Evolutionary conservation across 768 basidiomycete genomes (phyloP), one percentile per base, ranked within the genome.

Genomic region (Auricularia cornea): DNA sequence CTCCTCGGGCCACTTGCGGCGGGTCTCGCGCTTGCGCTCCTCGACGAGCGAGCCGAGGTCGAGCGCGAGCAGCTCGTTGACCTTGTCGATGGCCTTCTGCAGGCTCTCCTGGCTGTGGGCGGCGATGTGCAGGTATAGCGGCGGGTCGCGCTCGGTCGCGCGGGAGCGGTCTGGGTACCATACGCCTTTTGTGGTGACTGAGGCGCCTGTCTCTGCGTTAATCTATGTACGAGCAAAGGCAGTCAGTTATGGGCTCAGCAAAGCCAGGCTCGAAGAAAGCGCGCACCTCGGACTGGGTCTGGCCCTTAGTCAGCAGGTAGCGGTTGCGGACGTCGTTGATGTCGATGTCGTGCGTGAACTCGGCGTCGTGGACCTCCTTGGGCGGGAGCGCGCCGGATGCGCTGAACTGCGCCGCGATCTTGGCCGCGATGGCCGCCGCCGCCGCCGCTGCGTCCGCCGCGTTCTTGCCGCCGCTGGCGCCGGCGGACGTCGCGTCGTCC

Each of bases 1-100:
- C 75, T 95, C 94, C 73, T 98, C 96, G 1, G 95, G 94, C 96
- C 96, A 98, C 84, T 96, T 97, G 62, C 92, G 82, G 41, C 81
- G 70, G 62, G 83, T 78, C 63, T 88, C 85, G 67, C 83, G 85
- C 64, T 69, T 44, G 76, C 89, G 88, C 65, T 91, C 89, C 69
- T 90, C 88, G 3, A 92, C 91, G 38, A 93, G 76, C 4, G 89
- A 85, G 10, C 91, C 91, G 73, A 93, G 82, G 68, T 93, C 91
- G 71, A 87, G 72, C 3, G 81, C 72, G 59, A 90, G 84, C 33
- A 90, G 76, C 0, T 93, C 91, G 62, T 92, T 84, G 60, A 93
- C 76, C 69, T 81, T 90, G 68, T 83, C 84, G 28, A 89, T 80
- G 0, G 88, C 91, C 11, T 72, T 81, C 63, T 90, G 83, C 64